phyloP scores from a whole-genome alignment of 1,284 basidiomycete species.

The Mycena citricolor region DNA sequence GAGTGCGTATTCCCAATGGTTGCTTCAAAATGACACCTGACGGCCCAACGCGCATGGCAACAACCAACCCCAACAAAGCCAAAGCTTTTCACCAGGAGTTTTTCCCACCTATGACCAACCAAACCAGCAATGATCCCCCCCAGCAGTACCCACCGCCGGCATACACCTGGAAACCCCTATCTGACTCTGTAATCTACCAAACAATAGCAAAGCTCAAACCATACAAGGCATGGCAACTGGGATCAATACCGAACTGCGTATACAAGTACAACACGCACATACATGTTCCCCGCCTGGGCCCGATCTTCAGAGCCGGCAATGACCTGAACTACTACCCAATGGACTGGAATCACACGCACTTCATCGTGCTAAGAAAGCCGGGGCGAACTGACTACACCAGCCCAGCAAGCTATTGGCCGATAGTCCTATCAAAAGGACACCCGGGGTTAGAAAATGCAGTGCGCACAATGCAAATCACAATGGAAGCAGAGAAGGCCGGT shows the following conservation, averaged over 20 bases:
- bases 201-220: too few species aligned
- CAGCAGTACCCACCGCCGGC: too few species aligned
- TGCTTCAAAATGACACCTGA: not conserved
- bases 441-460: not conserved
- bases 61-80: slow-evolving; percentile 2
- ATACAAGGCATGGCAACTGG: not conserved
- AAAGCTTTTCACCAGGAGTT: slow-evolving; percentile 11
- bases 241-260: not conserved
- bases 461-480: not conserved
- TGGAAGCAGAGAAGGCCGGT: slow-evolving; percentile 20
- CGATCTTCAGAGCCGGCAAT: not conserved
- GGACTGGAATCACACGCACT: not conserved
- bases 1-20: not conserved
- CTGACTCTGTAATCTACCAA: too few species aligned
- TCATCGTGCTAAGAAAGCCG: not conserved
- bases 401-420: not conserved
- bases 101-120: slow-evolving; percentile 4
- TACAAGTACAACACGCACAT: not conserved
- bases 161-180: too few species aligned
- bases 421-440: not conserved
- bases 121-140: not conserved
- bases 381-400: not conserved
- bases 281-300: not conserved
- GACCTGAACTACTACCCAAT: not conserved
- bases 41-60: slow-evolving; percentile 17